Evolutionary conservation across 768 basidiomycete genomes (phyloP).

Genomic region (Mycena latifolia): DNA sequence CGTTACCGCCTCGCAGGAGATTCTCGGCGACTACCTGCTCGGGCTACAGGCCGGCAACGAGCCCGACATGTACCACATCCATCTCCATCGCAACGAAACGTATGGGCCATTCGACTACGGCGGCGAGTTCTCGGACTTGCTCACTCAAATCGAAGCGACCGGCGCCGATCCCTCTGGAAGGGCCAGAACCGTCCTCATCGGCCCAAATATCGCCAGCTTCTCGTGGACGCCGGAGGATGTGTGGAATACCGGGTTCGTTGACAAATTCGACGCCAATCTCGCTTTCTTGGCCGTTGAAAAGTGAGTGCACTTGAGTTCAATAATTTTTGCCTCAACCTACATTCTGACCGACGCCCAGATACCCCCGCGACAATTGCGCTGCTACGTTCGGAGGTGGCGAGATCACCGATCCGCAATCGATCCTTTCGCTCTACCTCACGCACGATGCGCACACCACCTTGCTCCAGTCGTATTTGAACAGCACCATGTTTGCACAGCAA

Average conservation of each 20-base stretch:
- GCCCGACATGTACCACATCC: neutral
- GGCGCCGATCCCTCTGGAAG: conserved; percentile 11
- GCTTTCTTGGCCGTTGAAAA: conserved; percentile 56
- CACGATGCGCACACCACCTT: conserved; percentile 53
- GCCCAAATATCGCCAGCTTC: conserved; percentile 54
- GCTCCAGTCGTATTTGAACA: conserved; percentile 51
- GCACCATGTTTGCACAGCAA: conserved; percentile 48
- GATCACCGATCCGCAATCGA: conserved; percentile 47
- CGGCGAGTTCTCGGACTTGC: neutral
- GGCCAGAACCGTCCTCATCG: conserved; percentile 50
- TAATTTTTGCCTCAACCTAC: neutral
- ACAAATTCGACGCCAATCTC: conserved; percentile 47
- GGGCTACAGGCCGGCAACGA: conserved; percentile 27
- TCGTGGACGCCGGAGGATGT: conserved; percentile 49
- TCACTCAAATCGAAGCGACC: neutral
- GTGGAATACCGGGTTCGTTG: conserved; percentile 50
- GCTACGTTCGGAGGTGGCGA: conserved; percentile 37
- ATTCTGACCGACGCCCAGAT: conserved; percentile 24
- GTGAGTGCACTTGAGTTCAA: neutral
- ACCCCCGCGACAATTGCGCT: conserved; percentile 50
- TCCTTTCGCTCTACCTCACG: conserved; percentile 57
- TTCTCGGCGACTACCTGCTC: conserved; percentile 26
- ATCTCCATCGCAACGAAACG: neutral
- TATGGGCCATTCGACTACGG: neutral
- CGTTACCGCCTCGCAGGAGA: conserved; percentile 10